phyloP scores from a whole-genome alignment of 2,329 filamentous ascomycete genomes.

The Pseudofabraea citricarpa region DNA sequence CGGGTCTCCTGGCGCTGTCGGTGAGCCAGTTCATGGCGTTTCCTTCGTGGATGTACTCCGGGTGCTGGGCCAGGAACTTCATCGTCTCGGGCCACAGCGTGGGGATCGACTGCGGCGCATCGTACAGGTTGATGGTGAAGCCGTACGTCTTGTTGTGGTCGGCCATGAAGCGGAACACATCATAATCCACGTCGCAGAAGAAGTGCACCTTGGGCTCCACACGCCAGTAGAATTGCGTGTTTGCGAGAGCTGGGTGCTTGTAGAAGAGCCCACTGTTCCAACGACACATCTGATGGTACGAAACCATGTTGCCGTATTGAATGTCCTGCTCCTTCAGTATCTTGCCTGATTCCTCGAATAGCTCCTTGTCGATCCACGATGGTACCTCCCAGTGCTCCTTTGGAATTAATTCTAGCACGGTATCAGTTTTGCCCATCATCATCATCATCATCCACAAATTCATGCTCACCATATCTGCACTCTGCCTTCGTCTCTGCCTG shows the following conservation, averaged over 20 bases:
- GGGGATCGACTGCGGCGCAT: constrained; percentile 79
- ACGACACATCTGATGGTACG: constrained; percentile 98
- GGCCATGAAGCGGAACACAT: constrained; percentile 96
- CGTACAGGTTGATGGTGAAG: constrained; percentile 97
- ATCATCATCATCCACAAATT: background rate
- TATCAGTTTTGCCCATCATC: constrained; percentile 10
- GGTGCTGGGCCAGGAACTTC: constrained; percentile 83
- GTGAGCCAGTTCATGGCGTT: constrained; percentile 86
- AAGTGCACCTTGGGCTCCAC: constrained; percentile 98
- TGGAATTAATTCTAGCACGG: constrained; percentile 71
- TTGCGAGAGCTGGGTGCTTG: constrained; percentile 80
- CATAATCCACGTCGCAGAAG: constrained; percentile 98
- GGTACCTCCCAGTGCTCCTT: constrained; percentile 91
- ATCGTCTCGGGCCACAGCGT: constrained; percentile 93
- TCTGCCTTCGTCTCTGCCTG: constrained; percentile 81
- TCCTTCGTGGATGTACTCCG: constrained; percentile 74
- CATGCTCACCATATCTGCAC: constrained; percentile 67
- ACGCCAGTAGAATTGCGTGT: constrained; percentile 93
- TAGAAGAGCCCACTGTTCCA: constrained; percentile 99
- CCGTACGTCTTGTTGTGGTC: constrained; percentile 99
- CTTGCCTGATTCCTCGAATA: constrained; percentile 80
- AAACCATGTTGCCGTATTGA: constrained; percentile 83
- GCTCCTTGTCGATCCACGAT: constrained; percentile 83
- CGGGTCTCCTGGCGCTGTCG: constrained; percentile 70
- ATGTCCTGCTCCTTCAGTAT: constrained; percentile 80